Conservation (phyloP, 192 early-diverging fungal genomes). For the Geranomyces variabilis region DNA sequence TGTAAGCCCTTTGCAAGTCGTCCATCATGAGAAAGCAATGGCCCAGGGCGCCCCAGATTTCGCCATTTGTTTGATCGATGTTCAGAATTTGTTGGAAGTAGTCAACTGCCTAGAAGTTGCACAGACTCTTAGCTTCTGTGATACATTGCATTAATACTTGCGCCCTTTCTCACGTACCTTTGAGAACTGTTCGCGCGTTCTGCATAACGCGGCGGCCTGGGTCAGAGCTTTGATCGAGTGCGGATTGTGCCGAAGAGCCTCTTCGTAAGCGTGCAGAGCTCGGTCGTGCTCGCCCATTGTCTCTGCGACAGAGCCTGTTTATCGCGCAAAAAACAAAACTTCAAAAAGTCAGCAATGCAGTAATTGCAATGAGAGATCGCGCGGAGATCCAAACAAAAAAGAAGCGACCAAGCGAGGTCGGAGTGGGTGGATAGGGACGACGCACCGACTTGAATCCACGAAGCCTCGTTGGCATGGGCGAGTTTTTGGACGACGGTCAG, state of each 20-base stretch:
- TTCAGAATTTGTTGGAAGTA: conserved; percentile 87
- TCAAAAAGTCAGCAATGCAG: too few relatives aligned
- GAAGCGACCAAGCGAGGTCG: too few relatives aligned
- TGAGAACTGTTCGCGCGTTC: conserved; percentile 79
- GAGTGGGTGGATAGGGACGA: not conserved
- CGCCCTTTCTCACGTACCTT: conserved; percentile 52
- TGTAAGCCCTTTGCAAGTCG: conserved; percentile 91
- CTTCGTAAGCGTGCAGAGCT: conserved; percentile 84
- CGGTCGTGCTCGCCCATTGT: conserved; percentile 79
- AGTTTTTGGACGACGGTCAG: conserved; percentile 11
- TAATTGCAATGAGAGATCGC: not conserved
- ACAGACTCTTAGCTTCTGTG: not conserved
- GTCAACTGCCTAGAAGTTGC: conserved; percentile 72
- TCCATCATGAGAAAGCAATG: conserved; percentile 98
- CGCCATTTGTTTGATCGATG: conserved; percentile 84
- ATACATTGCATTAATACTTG: too few relatives aligned
- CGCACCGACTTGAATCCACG: conserved; percentile 14
- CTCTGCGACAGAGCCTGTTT: conserved; percentile 69
- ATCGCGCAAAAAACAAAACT: not conserved
- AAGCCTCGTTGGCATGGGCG: conserved; percentile 8
- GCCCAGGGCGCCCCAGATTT: conserved; percentile 92
- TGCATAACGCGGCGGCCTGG: conserved; percentile 80
- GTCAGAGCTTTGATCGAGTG: conserved; percentile 81
- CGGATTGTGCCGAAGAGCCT: conserved; percentile 91
- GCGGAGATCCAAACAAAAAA: conserved; percentile 1